Evolutionary conservation across 345 rosid species (phyloP).

Genomic region (Syzygium oleosum): DNA sequence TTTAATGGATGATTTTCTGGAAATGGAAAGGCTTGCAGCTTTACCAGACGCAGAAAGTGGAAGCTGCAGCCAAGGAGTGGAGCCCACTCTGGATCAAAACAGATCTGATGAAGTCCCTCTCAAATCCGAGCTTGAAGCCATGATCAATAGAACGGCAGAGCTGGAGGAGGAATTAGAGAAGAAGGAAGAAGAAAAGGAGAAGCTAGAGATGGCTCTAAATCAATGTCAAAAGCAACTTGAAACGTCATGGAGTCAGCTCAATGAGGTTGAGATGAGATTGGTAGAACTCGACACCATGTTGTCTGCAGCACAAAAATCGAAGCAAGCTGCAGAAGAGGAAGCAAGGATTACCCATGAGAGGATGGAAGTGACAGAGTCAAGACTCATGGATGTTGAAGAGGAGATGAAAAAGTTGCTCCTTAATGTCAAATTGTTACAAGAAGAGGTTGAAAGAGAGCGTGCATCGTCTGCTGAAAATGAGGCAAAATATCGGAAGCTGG

Average conservation of each 20-base stretch:
- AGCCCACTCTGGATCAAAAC: slow-evolving; percentile 14
- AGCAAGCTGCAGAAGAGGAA: slow-evolving; percentile 41
- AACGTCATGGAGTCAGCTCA: slow-evolving; percentile 26
- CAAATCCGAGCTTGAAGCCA: slow-evolving; percentile 41
- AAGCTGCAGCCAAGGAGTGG: slow-evolving; percentile 20
- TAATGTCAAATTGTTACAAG: slow-evolving; percentile 38
- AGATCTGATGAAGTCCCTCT: slow-evolving; percentile 16
- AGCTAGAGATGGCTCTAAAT: slow-evolving; percentile 36
- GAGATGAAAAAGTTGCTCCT: slow-evolving; percentile 38
- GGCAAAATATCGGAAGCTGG: slow-evolving; percentile 21
- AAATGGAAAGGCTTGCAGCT: slow-evolving; percentile 85
- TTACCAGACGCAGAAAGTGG: slow-evolving; percentile 31
- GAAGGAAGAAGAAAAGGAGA: slow-evolving; percentile 42
- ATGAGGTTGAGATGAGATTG: slow-evolving; percentile 34
- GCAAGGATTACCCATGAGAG: slow-evolving; percentile 24
- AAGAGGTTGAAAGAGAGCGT: slow-evolving; percentile 7
- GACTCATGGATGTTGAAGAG: slow-evolving; percentile 37
- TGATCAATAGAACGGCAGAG: slow-evolving; percentile 40
- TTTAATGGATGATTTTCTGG: slow-evolving; percentile 97
- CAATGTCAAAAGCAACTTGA: slow-evolving; percentile 41
- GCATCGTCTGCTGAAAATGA: not conserved
- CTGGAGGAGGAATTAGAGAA: slow-evolving; percentile 54
- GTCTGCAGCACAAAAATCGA: slow-evolving; percentile 10
- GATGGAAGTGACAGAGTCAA: slow-evolving; percentile 41
- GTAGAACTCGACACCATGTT: not conserved